Conservation (phyloP, 768 basidiomycete genomes). For the Exidia glandulosa region DNA sequence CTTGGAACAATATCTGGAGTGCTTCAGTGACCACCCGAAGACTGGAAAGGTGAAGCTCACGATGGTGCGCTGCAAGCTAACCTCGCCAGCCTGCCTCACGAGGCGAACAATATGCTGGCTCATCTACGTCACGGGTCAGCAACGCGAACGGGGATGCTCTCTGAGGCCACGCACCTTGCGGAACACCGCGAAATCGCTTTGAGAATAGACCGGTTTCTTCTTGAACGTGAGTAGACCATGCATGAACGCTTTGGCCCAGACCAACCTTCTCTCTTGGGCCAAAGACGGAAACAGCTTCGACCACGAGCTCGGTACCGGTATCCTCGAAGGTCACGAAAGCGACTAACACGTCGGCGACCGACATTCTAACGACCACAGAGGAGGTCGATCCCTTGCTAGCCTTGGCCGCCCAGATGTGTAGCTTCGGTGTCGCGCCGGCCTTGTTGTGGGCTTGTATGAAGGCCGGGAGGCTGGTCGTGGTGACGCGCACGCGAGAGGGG, state of each 20-base stretch:
- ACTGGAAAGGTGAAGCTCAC: conserved; percentile 23
- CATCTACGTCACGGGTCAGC: conserved; percentile 14
- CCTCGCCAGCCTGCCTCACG: conserved; percentile 41
- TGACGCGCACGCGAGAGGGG: not conserved
- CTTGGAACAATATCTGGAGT: conserved; percentile 36
- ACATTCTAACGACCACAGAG: conserved; percentile 43
- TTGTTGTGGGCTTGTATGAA: not conserved
- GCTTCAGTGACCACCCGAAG: conserved; percentile 1
- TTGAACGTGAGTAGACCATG: conserved; percentile 1
- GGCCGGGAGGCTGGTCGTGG: not conserved
- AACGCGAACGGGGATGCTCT: not conserved
- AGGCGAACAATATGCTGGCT: conserved; percentile 57
- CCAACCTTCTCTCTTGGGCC: conserved; percentile 63
- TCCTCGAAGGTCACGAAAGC: conserved; percentile 46
- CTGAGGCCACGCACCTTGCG: conserved; percentile 22
- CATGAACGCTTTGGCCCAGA: not conserved
- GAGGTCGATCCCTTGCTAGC: conserved; percentile 1
- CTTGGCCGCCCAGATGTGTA: conserved; percentile 44
- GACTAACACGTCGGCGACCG: conserved; percentile 52
- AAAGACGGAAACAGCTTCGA: conserved; percentile 59
- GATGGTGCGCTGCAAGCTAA: conserved; percentile 42
- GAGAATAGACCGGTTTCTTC: conserved; percentile 57
- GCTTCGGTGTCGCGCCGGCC: conserved; percentile 19
- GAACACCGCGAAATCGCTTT: conserved; percentile 56
- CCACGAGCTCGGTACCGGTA: conserved; percentile 22